These are phyloP conservation scores for Yamadazyma blattariae DNA, from an alignment of 1,139 yeast species.

Conservation along the genomic window DNA sequence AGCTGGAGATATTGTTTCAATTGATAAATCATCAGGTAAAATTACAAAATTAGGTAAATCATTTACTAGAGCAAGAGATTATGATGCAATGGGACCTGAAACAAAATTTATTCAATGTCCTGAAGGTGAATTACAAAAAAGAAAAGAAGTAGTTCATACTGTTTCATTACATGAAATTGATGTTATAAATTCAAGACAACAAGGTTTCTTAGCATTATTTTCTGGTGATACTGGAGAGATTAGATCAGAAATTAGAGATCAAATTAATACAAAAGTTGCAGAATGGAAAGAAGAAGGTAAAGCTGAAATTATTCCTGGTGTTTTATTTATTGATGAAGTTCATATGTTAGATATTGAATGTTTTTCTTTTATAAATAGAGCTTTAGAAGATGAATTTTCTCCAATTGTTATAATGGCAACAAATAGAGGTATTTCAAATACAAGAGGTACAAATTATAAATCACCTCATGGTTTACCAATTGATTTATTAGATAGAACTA, in stretches of 20 bases:
- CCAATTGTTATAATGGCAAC: conserved; percentile 99
- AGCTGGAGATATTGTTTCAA: conserved; percentile 96
- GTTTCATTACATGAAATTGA: conserved; percentile 97
- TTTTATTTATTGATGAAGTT: conserved; percentile 94
- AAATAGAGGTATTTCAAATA: conserved; percentile 87
- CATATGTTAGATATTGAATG: conserved; percentile 99
- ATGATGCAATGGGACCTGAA: conserved; percentile 99
- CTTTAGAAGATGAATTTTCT: conserved; percentile 93
- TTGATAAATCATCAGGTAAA: conserved; percentile 94
- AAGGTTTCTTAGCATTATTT: conserved; percentile 93
- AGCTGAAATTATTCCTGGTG: conserved; percentile 99
- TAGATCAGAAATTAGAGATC: conserved; percentile 93
- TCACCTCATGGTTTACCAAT: conserved; percentile 97
- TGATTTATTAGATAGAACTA: conserved; percentile 90
- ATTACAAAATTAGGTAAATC: conserved; percentile 93
- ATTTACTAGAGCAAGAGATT: conserved; percentile 93
- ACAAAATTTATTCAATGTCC: conserved; percentile 98
- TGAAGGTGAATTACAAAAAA: conserved; percentile 95
- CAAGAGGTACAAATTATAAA: conserved; percentile 90
- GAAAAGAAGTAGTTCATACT: conserved; percentile 94
- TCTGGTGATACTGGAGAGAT: conserved; percentile 98
- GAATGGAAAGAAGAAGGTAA: conserved; percentile 99
- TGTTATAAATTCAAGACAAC: conserved; percentile 96
- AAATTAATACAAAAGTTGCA: conserved; percentile 92
- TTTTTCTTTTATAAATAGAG: conserved; percentile 92